phyloP scores from a whole-genome alignment of 306 rosid genomes.

The Ormosia emarginata region DNA sequence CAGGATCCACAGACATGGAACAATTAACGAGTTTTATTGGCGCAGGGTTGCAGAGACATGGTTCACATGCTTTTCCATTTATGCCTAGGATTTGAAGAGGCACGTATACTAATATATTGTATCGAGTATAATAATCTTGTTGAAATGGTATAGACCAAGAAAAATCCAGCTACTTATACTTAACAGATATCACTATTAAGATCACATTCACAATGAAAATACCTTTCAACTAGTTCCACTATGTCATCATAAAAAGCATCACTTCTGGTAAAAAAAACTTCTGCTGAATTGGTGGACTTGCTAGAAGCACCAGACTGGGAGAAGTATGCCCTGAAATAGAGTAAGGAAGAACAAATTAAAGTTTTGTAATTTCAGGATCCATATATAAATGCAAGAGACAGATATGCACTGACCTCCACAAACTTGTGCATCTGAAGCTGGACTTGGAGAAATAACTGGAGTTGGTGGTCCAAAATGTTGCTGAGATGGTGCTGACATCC shows the following conservation, averaged over 20 bases:
- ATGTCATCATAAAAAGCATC: not conserved
- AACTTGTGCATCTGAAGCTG: slow-evolving; percentile 17
- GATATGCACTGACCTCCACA: slow-evolving; percentile 34
- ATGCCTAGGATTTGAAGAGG: too few relatives aligned
- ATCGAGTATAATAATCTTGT: not conserved
- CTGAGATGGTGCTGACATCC: slow-evolving; percentile 24
- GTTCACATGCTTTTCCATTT: too few relatives aligned
- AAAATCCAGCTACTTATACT: not conserved
- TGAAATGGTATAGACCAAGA: not conserved
- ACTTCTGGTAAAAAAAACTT: too few relatives aligned
- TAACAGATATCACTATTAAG: not conserved
- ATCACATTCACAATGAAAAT: not conserved
- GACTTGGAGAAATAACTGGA: slow-evolving; percentile 46
- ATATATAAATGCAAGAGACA: not conserved
- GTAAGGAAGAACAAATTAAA: not conserved
- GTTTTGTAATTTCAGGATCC: not conserved
- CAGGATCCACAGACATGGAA: not conserved
- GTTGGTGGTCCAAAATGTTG: slow-evolving; percentile 37
- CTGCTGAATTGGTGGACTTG: slow-evolving; percentile 54
- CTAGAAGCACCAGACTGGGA: slow-evolving; percentile 23
- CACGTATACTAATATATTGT: not conserved
- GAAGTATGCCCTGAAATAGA: slow-evolving; percentile 32
- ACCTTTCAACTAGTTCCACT: not conserved
- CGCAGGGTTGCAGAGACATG: too few relatives aligned
- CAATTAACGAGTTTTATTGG: not conserved